These are phyloP conservation scores for Debaryomycetaceae sp. DNA, from an alignment of 1,139 yeast species.

Conservation along the genomic window DNA sequence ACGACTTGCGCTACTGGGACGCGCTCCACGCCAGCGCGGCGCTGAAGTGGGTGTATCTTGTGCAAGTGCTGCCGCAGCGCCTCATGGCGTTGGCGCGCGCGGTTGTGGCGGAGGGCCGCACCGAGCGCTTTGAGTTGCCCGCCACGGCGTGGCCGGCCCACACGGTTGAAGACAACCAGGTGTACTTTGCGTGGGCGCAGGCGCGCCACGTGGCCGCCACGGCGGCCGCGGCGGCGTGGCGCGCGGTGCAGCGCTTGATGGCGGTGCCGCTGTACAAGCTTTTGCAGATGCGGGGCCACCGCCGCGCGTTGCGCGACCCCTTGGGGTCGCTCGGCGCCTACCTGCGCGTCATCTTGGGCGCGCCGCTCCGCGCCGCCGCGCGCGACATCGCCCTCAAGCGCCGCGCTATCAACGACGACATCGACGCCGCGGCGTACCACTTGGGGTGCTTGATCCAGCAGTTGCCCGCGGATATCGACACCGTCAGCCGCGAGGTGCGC, in stretches of 20 bases:
- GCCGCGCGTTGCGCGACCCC: neutral
- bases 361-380: constrained; percentile 27
- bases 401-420: constrained; percentile 14
- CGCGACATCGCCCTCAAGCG: constrained; percentile 21
- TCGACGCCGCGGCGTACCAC: constrained; percentile 21
- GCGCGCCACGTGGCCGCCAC: no score
- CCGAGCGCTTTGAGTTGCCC: no score
- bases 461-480: constrained; percentile 16
- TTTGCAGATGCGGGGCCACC: no score
- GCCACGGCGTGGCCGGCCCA: constrained; percentile 7
- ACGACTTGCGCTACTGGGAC: constrained; percentile 36
- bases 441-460: constrained; percentile 29
- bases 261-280: no score
- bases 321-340: constrained; percentile 10
- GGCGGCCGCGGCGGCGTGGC: no score
- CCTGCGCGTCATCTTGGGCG: constrained; percentile 20
- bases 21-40: constrained; percentile 21
- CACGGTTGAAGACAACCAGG: constrained; percentile 8
- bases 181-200: no score
- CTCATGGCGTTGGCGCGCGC: constrained; percentile 14
- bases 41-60: constrained; percentile 26
- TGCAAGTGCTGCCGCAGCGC: constrained; percentile 31
- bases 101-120: constrained; percentile 10
- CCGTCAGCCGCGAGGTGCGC: neutral
- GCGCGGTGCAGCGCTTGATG: no score